Evolutionary conservation across 768 basidiomycete genomes (phyloP).

Genomic region (Cystobasidium ongulense): DNA sequence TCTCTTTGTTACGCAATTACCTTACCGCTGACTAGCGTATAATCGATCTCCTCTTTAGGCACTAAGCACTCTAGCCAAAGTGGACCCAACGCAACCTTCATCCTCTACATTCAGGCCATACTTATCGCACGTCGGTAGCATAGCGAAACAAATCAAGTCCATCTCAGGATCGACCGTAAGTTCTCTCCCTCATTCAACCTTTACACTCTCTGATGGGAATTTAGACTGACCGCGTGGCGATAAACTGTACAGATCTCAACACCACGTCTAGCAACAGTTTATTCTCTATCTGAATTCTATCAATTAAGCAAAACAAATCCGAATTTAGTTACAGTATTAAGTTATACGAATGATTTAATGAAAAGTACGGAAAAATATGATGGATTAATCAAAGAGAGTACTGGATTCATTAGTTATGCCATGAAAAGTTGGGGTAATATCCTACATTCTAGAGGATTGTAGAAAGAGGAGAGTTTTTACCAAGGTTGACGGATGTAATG

Average conservation of each 20-base stretch:
- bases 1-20: background rate
- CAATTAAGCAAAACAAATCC: background rate
- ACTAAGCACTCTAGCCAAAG: background rate
- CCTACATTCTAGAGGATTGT: slow-evolving; percentile 11
- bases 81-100: background rate
- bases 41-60: background rate
- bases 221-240: no score
- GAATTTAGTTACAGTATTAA: background rate
- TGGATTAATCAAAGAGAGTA: background rate
- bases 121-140: background rate
- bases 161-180: background rate
- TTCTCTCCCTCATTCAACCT: background rate
- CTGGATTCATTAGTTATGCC: slow-evolving; percentile 5
- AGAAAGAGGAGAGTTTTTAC: no score
- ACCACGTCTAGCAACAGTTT: slow-evolving; percentile 22
- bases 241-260: slow-evolving; percentile 23
- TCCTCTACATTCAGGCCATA: background rate
- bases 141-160: background rate
- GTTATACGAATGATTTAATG: background rate
- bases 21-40: background rate
- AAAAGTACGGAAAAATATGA: slow-evolving; percentile 1
- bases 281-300: slow-evolving; percentile 20
- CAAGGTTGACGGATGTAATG: no score
- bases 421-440: slow-evolving; percentile 1
- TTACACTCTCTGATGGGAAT: no score